Evolutionary conservation across 192 early-diverging fungal genomes (phyloP).

Genomic region (Coemansia furcata): DNA sequence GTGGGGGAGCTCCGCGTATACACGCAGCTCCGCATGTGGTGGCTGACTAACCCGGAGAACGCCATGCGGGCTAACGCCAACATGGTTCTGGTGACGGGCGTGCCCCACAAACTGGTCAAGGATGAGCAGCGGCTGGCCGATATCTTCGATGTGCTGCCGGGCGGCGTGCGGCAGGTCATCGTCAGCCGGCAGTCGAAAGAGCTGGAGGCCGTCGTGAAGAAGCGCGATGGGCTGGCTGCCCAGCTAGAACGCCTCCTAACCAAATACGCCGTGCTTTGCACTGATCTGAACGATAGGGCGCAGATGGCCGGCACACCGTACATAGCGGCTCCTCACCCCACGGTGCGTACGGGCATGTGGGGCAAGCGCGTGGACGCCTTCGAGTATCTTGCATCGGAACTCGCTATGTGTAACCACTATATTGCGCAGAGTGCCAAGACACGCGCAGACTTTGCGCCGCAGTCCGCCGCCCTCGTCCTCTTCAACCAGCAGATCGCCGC

Average conservation of each 20-base stretch:
- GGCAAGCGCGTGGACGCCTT: slow-evolving; percentile 56
- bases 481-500: slow-evolving; percentile 79
- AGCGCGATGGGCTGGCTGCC: slow-evolving; percentile 55
- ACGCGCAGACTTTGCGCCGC: slow-evolving; percentile 15
- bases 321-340: slow-evolving; percentile 52
- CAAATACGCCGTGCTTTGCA: slow-evolving; percentile 44
- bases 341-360: slow-evolving; percentile 43
- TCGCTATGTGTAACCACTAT: slow-evolving; percentile 38
- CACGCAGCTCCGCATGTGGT: slow-evolving; percentile 67
- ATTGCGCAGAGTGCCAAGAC: slow-evolving; percentile 41
- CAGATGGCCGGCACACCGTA: background rate
- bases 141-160: slow-evolving; percentile 68
- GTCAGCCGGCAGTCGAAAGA: slow-evolving; percentile 61
- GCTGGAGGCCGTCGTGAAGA: slow-evolving; percentile 54
- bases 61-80: slow-evolving; percentile 55
- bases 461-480: slow-evolving; percentile 83
- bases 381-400: slow-evolving; percentile 34
- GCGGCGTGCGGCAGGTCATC: slow-evolving; percentile 71
- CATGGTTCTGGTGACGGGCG: slow-evolving; percentile 70
- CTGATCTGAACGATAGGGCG: background rate
- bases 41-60: slow-evolving; percentile 59
- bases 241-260: slow-evolving; percentile 60
- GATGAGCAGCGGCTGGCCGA: slow-evolving; percentile 49
- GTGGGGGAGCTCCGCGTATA: slow-evolving; percentile 64
- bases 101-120: slow-evolving; percentile 62